These are phyloP conservation scores for Pestalotiopsis sp. DNA, from an alignment of 2,329 filamentous ascomycete species.

Conservation along the genomic window DNA sequence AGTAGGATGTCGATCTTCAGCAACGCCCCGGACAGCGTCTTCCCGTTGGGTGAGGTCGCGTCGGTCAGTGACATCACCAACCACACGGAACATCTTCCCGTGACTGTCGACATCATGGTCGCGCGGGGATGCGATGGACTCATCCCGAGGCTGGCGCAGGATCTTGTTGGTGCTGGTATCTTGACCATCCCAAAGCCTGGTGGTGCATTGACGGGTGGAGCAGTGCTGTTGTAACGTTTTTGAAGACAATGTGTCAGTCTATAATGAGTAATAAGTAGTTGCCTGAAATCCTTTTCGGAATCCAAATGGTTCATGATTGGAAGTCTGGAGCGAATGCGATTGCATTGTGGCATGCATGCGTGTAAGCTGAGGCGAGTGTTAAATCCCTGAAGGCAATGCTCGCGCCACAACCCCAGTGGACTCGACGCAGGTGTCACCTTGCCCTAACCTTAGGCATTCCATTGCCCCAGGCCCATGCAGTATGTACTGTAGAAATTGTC, in stretches of 20 bases:
- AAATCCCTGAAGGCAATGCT: no score
- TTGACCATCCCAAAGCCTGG: constrained; percentile 48
- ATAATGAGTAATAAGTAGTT: no score
- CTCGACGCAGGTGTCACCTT: no score
- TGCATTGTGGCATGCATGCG: no score
- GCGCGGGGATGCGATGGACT: constrained; percentile 64
- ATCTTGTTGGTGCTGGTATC: constrained; percentile 51
- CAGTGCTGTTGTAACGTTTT: not conserved
- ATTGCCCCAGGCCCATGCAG: no score
- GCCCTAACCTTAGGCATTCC: no score
- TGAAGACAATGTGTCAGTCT: not conserved
- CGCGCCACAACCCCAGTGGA: no score
- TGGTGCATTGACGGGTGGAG: constrained; percentile 25
- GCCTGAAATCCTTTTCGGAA: no score
- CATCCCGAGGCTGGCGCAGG: constrained; percentile 54
- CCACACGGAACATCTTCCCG: constrained; percentile 54
- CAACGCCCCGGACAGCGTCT: constrained; percentile 43
- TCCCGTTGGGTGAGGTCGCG: constrained; percentile 43
- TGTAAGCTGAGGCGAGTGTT: no score
- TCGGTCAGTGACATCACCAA: constrained; percentile 35
- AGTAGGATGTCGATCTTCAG: constrained; percentile 36
- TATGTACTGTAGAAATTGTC: no score
- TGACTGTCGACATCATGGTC: constrained; percentile 59
- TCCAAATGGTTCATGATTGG: no score
- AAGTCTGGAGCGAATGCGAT: no score